Evolutionary conservation across 148 eudicot genomes (phyloP), one percentile per base, ranked within the genome.

Genomic region (Heliamphora exappendiculata): DNA sequence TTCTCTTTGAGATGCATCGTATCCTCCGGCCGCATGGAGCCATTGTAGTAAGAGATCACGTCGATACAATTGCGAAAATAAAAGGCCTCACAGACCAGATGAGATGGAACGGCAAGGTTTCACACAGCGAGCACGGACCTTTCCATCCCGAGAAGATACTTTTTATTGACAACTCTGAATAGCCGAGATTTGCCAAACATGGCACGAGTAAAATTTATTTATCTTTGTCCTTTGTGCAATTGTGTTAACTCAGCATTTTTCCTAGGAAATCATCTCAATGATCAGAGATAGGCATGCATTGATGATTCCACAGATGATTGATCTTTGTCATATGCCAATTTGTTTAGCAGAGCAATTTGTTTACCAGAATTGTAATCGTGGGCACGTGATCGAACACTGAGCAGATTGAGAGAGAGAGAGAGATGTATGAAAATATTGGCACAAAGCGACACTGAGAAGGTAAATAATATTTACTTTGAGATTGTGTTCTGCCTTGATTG

Each of bases 11-110:
- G 83, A 83, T 87, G 83, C 81, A 87, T 62, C 79, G 90, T 36
- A 83, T 87, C 33, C 81, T 87, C 47, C 85, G 90, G 12, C 90
- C 90, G 22, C 73, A 83, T 33, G 90, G 90, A 13, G 88, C 88
- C 8, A 81, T 87, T 39, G 42, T 87, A 49, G 74, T 87, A 42
- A 79, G 90, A 75, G 88, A 87, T 70, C 84, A 85, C 60, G 85
- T 87, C 8, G 86, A 87, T 69, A 58, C 24, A 2, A 74, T 87
- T 59, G 39, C 68, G 41, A 79, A 82, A 77, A 79, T 87, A 31
- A 87, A 75, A 59, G 84, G 77, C n/a, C 17, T 78, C 16, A 77
- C 75, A 36, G 81, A 79, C 22, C 73, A 70, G 9, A 70, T 87
- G 81, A 81, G 88, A 73, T 87, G 90, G 88, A 81, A 62, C 7